These are phyloP conservation scores for Aegilops tauschii DNA, from an alignment of 176 grass and related monocot genomes.

Conservation along the genomic window DNA sequence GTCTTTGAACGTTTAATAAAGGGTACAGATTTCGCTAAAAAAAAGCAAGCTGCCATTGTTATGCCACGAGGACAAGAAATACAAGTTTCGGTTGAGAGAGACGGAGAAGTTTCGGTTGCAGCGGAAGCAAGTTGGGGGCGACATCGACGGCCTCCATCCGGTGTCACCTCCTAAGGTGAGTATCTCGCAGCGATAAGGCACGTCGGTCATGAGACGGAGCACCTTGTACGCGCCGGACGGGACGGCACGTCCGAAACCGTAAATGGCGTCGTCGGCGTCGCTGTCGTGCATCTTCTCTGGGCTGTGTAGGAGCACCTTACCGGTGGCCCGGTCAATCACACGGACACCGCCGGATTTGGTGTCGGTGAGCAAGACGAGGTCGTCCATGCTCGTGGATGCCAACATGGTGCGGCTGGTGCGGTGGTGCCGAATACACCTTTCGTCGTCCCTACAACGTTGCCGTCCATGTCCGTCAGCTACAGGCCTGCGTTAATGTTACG, in stretches of 20 bases:
- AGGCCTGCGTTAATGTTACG: no score
- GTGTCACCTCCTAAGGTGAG: not conserved
- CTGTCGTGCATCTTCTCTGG: no score
- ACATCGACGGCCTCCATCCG: not conserved
- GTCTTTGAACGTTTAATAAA: no score
- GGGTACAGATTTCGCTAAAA: no score
- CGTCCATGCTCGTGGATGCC: not conserved
- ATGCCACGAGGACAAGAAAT: not conserved
- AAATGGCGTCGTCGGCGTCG: no score
- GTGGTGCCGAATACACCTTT: no score
- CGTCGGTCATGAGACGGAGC: not conserved
- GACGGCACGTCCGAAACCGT: not conserved
- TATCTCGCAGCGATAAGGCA: not conserved
- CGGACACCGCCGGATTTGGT: not conserved
- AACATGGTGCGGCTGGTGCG: not conserved
- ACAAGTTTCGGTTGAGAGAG: not conserved
- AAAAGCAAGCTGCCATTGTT: not conserved
- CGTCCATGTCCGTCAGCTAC: not conserved
- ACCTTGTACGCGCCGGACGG: not conserved
- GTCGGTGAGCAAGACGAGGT: not conserved
- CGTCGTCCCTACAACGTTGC: not conserved
- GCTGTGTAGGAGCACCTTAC: not conserved
- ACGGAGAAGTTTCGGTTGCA: not conserved
- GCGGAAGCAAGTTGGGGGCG: not conserved
- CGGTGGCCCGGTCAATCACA: not conserved